These are phyloP conservation scores for Xylaria bambusicola DNA, from an alignment of 495 filamentous ascomycete genomes.

Conservation along the genomic window DNA sequence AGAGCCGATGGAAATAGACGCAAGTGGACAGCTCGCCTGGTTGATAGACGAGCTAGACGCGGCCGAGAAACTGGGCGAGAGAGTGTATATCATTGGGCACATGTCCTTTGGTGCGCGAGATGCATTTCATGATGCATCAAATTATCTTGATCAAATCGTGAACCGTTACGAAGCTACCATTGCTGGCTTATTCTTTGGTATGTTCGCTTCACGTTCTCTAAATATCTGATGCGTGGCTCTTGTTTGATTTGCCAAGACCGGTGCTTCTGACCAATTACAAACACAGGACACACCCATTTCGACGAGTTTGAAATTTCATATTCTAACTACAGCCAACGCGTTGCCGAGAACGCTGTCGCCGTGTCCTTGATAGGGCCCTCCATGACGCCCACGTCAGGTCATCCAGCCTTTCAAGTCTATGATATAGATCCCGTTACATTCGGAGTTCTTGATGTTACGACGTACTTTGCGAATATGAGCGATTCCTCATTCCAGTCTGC, in stretches of 20 bases:
- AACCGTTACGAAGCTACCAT: slow-evolving; percentile 55
- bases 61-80: slow-evolving; percentile 51
- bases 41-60: slow-evolving; percentile 52
- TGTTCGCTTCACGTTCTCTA: not conserved
- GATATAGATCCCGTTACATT: slow-evolving; percentile 57
- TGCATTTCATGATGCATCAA: slow-evolving; percentile 53
- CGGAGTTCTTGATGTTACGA: slow-evolving; percentile 52
- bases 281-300: slow-evolving; percentile 52
- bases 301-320: slow-evolving; percentile 60
- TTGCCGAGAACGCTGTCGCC: slow-evolving; percentile 41
- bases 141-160: slow-evolving; percentile 58
- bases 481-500: slow-evolving; percentile 40
- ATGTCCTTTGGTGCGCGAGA: slow-evolving; percentile 51
- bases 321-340: slow-evolving; percentile 40
- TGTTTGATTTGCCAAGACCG: too few species aligned
- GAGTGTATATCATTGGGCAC: slow-evolving; percentile 58
- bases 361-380: slow-evolving; percentile 55
- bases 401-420: slow-evolving; percentile 60
- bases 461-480: slow-evolving; percentile 56
- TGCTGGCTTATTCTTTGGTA: slow-evolving; percentile 56
- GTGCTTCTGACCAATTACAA: not conserved
- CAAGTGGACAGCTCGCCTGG: slow-evolving; percentile 51
- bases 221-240: not conserved
- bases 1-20: slow-evolving; percentile 51
- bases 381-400: slow-evolving; percentile 55